Evolutionary conservation across 805 yeast genomes (phyloP).

Genomic region (Candida boidinii): DNA sequence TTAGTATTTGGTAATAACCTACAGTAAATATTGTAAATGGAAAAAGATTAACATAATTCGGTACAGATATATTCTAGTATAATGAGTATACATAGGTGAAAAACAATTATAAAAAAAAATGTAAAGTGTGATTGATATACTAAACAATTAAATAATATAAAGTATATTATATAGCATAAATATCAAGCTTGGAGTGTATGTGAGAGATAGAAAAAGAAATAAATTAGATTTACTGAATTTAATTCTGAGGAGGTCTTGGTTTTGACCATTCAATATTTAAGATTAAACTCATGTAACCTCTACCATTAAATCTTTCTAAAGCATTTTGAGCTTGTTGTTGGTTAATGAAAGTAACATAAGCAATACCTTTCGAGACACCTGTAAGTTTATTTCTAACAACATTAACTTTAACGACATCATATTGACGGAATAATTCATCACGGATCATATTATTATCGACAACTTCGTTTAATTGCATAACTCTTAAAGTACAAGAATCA

Average conservation of each 20-base stretch:
- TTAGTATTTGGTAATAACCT: no score
- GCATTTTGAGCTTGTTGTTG: constrained; percentile 70
- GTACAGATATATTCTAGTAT: no score
- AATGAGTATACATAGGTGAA: no score
- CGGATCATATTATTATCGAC: constrained; percentile 79
- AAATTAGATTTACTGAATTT: neutral
- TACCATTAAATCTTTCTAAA: constrained; percentile 69
- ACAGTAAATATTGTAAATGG: no score
- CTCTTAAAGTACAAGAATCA: constrained; percentile 80
- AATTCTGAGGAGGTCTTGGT: constrained; percentile 20
- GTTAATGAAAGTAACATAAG: constrained; percentile 76
- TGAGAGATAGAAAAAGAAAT: no score
- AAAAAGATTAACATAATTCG: no score
- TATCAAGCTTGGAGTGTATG: neutral
- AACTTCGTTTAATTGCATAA: constrained; percentile 81
- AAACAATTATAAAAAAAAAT: no score
- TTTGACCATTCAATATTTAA: constrained; percentile 57
- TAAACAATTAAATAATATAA: no score
- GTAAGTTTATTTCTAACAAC: constrained; percentile 89
- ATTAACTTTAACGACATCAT: constrained; percentile 69
- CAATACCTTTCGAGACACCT: constrained; percentile 91
- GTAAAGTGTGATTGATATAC: no score
- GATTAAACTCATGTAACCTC: constrained; percentile 87
- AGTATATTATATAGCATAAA: no score
- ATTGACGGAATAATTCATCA: constrained; percentile 61